phyloP scores from a whole-genome alignment of 2,329 filamentous ascomycete genomes.

The Colletotrichum shisoi region DNA sequence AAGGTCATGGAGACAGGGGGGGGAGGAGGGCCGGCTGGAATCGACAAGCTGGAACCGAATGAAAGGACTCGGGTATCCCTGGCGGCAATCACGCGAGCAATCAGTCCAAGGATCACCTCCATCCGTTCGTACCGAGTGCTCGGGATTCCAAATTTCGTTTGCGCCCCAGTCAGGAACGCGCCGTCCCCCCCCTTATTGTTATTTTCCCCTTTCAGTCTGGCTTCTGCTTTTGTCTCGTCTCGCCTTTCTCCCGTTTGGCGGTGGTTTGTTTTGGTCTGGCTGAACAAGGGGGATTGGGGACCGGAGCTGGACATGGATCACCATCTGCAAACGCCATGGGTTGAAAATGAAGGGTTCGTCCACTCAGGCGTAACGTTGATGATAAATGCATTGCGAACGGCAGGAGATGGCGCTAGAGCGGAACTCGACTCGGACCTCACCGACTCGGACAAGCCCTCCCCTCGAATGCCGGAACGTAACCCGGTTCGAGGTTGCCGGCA shows the following conservation, averaged over 20 bases:
- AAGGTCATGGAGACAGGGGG: background rate
- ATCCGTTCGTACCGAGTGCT: slow-evolving; percentile 36
- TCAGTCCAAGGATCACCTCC: slow-evolving; percentile 24
- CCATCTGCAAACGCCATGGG: slow-evolving; percentile 12
- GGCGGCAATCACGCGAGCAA: slow-evolving; percentile 31
- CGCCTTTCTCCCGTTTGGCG: background rate
- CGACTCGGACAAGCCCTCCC: slow-evolving; percentile 22
- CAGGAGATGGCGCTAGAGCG: background rate
- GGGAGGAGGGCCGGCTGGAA: background rate
- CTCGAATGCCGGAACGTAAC: slow-evolving; percentile 17
- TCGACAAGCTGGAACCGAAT: background rate
- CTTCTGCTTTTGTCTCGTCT: background rate
- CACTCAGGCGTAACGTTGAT: background rate
- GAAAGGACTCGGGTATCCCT: slow-evolving; percentile 23
- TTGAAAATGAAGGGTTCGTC: slow-evolving; percentile 11
- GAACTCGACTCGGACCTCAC: slow-evolving; percentile 16
- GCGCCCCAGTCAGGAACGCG: slow-evolving; percentile 8
- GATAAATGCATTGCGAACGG: slow-evolving; percentile 24
- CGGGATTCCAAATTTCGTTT: slow-evolving; percentile 36
- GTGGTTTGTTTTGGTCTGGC: background rate
- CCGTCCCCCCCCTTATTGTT: background rate
- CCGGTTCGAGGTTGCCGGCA: slow-evolving; percentile 17
- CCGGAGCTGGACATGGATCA: background rate
- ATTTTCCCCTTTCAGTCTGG: background rate
- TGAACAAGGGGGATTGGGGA: background rate